Evolutionary conservation across 768 basidiomycete species (phyloP).

Genomic region (Suillus brevipes): DNA sequence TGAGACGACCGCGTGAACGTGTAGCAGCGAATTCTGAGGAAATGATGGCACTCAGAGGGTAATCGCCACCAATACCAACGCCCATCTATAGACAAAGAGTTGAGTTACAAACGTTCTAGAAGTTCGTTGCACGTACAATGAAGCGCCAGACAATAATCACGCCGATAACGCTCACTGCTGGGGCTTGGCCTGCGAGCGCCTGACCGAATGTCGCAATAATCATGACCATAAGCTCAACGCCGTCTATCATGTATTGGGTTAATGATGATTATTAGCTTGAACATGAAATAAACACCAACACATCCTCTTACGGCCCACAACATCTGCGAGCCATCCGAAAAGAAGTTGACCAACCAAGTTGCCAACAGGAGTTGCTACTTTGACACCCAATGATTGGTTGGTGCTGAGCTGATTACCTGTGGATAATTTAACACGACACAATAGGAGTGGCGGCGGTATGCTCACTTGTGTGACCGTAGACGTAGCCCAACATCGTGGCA

Average conservation of each 20-base stretch:
- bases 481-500: conserved; percentile 78
- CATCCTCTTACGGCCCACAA: conserved; percentile 77
- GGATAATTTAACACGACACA: not conserved
- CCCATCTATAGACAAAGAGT: conserved; percentile 50
- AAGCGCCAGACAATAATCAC: conserved; percentile 84
- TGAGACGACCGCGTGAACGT: conserved; percentile 76
- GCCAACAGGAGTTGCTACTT: conserved; percentile 76
- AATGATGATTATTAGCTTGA: not conserved
- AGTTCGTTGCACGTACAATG: conserved; percentile 41
- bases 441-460: not conserved
- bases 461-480: conserved; percentile 51
- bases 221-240: conserved; percentile 71
- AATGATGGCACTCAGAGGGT: conserved; percentile 83
- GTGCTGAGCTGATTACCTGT: conserved; percentile 33
- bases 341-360: conserved; percentile 74
- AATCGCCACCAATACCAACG: conserved; percentile 87
- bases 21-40: conserved; percentile 87
- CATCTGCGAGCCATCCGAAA: conserved; percentile 81
- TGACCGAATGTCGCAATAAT: conserved; percentile 80
- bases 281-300: conserved; percentile 45
- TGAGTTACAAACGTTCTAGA: not conserved
- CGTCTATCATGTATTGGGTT: conserved; percentile 34
- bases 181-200: conserved; percentile 67
- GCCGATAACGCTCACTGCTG: conserved; percentile 71
- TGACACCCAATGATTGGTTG: conserved; percentile 75